Conservation (phyloP, 129 eudicot species). For the Ambrosia artemisiifolia region DNA sequence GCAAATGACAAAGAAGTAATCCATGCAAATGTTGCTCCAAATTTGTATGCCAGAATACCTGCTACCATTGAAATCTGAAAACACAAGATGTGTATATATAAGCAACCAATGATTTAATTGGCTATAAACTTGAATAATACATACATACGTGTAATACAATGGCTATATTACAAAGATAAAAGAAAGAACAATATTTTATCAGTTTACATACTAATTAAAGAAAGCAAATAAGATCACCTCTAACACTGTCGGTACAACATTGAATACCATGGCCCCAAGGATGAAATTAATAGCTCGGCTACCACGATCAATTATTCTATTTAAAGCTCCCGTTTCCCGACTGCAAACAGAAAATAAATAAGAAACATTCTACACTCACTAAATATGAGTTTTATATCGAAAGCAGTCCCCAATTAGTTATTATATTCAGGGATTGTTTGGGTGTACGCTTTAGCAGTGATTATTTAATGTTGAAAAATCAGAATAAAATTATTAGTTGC, state of each 20-base stretch:
- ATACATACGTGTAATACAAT: neutral
- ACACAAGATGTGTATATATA: conserved; percentile 13
- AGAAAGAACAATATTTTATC: neutral
- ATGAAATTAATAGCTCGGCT: conserved; percentile 98
- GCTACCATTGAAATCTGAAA: conserved; percentile 91
- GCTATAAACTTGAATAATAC: neutral
- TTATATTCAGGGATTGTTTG: neutral
- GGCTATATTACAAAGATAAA: neutral
- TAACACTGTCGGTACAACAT: conserved; percentile 86
- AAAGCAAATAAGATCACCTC: conserved; percentile 54
- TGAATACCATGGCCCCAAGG: conserved; percentile 90
- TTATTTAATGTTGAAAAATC: neutral
- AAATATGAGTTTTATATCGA: neutral
- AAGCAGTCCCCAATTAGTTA: neutral
- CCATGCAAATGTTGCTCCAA: conserved; percentile 89
- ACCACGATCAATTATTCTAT: conserved; percentile 95
- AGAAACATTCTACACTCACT: neutral
- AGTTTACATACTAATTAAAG: neutral
- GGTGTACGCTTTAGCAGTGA: neutral
- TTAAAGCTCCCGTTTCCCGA: conserved; percentile 95
- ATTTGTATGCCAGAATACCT: conserved; percentile 94
- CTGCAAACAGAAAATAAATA: conserved; percentile 40
- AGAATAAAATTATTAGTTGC: neutral
- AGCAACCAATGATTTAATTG: neutral
- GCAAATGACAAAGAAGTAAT: conserved; percentile 88